Evolutionary conservation across 805 yeast genomes (phyloP), one percentile per base, ranked within the genome.

Genomic region (Saccharomycopsis selenospora): DNA sequence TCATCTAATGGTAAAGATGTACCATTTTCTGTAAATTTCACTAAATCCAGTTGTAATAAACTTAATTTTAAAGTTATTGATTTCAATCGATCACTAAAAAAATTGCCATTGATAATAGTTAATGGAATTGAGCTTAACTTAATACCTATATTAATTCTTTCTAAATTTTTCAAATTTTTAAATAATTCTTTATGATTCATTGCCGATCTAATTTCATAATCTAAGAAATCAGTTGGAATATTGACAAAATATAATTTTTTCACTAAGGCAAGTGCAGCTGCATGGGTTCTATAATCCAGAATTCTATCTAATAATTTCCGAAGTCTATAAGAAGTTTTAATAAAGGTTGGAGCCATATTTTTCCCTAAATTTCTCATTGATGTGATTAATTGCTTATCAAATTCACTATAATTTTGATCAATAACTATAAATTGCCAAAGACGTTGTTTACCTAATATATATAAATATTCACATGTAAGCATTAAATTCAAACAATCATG

Each of bases 141-240:
- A 6, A 24, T n/a, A 26, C 44, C 26, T 8, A 48, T 24, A 8
- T 18, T 6, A 4, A 48, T 10, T 13, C 7, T 14, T 5, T 27
- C 24, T 14, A 47, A 23, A 20, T 36, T 38, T 26, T 7, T 8
- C 29, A 47, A 43, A 6, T 33, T 22, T 29, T 23, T 20, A 20
- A 47, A 43, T 4, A 41, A 14, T 17, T 33, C 43, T 14, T 14
- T 27, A 14, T 13, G 26, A 2, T 43, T 29, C 13, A 43, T 33
- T 6, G 18, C 25, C 20, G 24, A 11, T 27, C 29, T 36, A 7
- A 48, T 11, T 27, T 48, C 52, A 27, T 48, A 48, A 22, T 28
- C 26, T 11, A 48, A 33, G 28, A 45, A 48, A 25, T 48, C 52
- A 24, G 23, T 40, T 11, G 52, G 52, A 18, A 48, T 25, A 26